phyloP scores from a whole-genome alignment of 2,329 filamentous ascomycete species.

The Stemphylium vesicarium region DNA sequence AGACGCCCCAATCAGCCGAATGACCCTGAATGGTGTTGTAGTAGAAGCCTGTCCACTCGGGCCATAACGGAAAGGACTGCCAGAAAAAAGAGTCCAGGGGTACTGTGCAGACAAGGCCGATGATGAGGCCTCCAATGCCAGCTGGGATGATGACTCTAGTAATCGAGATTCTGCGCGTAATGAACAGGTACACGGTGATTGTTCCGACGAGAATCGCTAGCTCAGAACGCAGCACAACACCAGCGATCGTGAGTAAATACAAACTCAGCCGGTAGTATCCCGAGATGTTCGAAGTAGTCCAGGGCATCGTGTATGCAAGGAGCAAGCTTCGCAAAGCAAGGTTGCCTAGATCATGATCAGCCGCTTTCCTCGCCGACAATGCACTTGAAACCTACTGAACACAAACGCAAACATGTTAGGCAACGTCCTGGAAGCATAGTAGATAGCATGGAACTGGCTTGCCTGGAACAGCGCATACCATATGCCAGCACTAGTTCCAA shows the following conservation, averaged over 20 bases:
- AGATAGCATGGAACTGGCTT: slow-evolving; percentile 90
- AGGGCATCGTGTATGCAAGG: slow-evolving; percentile 51
- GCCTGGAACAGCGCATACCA: slow-evolving; percentile 84
- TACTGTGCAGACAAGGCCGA: slow-evolving; percentile 73
- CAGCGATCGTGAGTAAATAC: slow-evolving; percentile 77
- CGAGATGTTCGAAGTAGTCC: slow-evolving; percentile 43
- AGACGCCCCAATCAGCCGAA: slow-evolving; percentile 85
- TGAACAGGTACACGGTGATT: slow-evolving; percentile 69
- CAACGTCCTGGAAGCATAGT: slow-evolving; percentile 88
- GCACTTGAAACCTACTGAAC: slow-evolving; percentile 65
- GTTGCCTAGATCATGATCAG: slow-evolving; percentile 60
- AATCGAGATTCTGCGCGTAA: slow-evolving; percentile 61
- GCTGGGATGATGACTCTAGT: slow-evolving; percentile 67
- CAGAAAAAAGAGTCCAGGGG: slow-evolving; percentile 92
- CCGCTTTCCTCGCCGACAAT: not conserved
- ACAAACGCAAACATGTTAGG: slow-evolving; percentile 97
- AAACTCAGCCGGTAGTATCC: slow-evolving; percentile 69
- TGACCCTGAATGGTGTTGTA: slow-evolving; percentile 89
- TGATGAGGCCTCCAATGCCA: slow-evolving; percentile 68
- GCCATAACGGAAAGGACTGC: slow-evolving; percentile 80
- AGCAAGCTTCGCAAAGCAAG: slow-evolving; percentile 64
- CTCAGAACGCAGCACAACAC: slow-evolving; percentile 88
- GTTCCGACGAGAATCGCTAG: slow-evolving; percentile 79
- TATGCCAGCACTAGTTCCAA: slow-evolving; percentile 70
- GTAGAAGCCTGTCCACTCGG: slow-evolving; percentile 85